These are phyloP conservation scores for Plenodomus tracheiphilus DNA, from an alignment of 2,329 filamentous ascomycete genomes.

Conservation along the genomic window DNA sequence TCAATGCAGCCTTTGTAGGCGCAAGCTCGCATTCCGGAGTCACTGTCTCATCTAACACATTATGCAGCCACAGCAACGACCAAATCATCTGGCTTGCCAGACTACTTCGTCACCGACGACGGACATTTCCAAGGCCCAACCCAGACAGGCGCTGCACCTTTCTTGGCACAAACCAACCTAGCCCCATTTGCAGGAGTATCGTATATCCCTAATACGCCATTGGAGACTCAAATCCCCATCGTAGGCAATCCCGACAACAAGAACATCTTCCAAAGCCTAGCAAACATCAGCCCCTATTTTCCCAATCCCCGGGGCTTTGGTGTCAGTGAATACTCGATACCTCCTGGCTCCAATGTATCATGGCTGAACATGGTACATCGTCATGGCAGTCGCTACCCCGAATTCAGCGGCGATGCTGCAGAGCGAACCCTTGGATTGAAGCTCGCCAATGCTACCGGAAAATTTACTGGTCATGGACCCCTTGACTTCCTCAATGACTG, in stretches of 20 bases:
- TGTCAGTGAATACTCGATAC: constrained; percentile 71
- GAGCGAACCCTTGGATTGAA: constrained; percentile 58
- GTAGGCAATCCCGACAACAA: constrained; percentile 59
- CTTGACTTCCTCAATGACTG: constrained; percentile 71
- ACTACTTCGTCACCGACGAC: constrained; percentile 40
- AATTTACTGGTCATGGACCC: constrained; percentile 60
- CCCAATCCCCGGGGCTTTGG: constrained; percentile 71
- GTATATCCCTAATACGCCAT: constrained; percentile 69
- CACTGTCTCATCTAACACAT: constrained; percentile 3
- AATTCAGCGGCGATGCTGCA: constrained; percentile 61
- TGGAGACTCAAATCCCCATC: constrained; percentile 73
- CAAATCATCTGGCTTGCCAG: constrained; percentile 28
- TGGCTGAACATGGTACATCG: constrained; percentile 74
- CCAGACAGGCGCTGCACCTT: constrained; percentile 69
- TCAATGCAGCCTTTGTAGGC: neutral
- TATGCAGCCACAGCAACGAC: constrained; percentile 23
- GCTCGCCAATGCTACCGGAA: constrained; percentile 58
- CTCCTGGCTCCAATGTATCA: constrained; percentile 67
- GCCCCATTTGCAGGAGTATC: constrained; percentile 64
- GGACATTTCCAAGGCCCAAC: constrained; percentile 60
- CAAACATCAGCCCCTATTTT: constrained; percentile 70
- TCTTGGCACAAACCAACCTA: constrained; percentile 71
- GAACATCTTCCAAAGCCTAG: constrained; percentile 73
- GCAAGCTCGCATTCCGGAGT: neutral
- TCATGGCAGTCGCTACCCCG: constrained; percentile 73